Evolutionary conservation across 495 filamentous ascomycete species (phyloP).

Genomic region (Saxophila tyrrhenica): DNA sequence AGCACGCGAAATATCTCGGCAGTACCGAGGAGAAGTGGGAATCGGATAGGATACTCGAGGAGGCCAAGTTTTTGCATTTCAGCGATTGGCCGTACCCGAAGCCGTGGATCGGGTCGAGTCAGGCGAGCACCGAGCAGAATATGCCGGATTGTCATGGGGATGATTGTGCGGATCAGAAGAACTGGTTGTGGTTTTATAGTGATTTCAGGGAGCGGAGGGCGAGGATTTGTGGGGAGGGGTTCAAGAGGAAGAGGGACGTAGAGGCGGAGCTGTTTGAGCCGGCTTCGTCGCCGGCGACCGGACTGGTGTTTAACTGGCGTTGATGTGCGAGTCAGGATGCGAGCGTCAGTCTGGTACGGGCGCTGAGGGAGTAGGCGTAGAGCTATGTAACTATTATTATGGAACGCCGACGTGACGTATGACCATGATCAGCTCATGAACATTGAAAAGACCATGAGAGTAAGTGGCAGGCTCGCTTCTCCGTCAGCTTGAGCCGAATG

Average conservation of each 20-base stretch:
- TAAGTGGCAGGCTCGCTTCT: too few species aligned
- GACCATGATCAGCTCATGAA: too few species aligned
- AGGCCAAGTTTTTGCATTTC: constrained; percentile 18
- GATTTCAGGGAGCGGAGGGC: constrained; percentile 47
- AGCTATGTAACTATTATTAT: too few species aligned
- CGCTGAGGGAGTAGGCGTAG: too few species aligned
- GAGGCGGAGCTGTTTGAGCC: background rate
- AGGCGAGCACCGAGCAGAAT: background rate
- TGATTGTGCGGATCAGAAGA: constrained; percentile 47
- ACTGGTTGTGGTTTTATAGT: constrained; percentile 59
- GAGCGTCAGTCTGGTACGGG: too few species aligned
- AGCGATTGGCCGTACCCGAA: constrained; percentile 22
- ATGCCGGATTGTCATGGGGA: constrained; percentile 9
- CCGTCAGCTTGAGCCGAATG: too few species aligned
- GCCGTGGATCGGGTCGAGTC: constrained; percentile 10
- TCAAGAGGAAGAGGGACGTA: background rate
- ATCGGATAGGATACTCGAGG: constrained; percentile 9
- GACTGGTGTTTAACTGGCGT: too few species aligned
- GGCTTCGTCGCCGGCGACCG: too few species aligned
- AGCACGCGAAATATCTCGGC: constrained; percentile 14
- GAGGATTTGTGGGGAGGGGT: constrained; percentile 29
- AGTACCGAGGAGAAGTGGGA: constrained; percentile 14
- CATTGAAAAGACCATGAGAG: too few species aligned
- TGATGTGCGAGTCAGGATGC: too few species aligned
- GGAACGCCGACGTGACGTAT: too few species aligned